A percentile compares a stretch with the other conserved stretches of the same genome.
Evolutionary conservation across 1,139 yeast genomes (phyloP).

Genomic region (Torulaspora pretoriensis): DNA sequence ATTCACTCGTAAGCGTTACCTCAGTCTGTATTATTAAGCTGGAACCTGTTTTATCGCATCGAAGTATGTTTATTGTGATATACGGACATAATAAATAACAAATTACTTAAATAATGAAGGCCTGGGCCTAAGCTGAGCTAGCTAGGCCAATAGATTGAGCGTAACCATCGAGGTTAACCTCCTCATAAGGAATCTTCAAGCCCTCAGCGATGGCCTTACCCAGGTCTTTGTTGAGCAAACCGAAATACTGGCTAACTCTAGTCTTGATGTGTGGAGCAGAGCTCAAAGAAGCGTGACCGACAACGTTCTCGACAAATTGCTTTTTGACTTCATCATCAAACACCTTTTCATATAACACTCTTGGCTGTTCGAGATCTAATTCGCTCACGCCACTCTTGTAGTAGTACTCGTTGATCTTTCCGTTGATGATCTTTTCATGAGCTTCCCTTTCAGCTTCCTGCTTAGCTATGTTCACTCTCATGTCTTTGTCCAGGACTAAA

Average conservation of each 20-base stretch:
- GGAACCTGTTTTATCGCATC: background rate
- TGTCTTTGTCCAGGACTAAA: constrained; percentile 34
- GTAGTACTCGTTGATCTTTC: constrained; percentile 38
- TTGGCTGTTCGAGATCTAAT: constrained; percentile 45
- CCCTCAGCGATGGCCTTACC: constrained; percentile 41
- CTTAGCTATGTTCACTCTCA: constrained; percentile 27
- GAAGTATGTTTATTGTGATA: background rate
- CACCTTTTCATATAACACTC: constrained; percentile 42
- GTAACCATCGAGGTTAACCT: constrained; percentile 35
- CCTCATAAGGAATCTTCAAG: constrained; percentile 37
- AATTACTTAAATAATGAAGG: background rate
- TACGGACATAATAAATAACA: background rate
- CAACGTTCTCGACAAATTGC: constrained; percentile 39
- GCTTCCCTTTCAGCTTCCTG: constrained; percentile 32
- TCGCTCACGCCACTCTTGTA: constrained; percentile 42
- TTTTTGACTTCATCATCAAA: constrained; percentile 36
- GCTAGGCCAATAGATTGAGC: constrained; percentile 25
- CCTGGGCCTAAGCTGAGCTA: constrained; percentile 10
- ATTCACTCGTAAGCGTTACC: background rate
- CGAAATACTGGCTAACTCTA: constrained; percentile 42
- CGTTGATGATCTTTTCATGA: constrained; percentile 42
- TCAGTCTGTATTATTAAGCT: no score
- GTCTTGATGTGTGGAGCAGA: constrained; percentile 36
- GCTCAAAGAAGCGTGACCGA: constrained; percentile 41
- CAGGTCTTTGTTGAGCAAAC: constrained; percentile 38